Evolutionary conservation across 2,329 filamentous ascomycete species (phyloP), one percentile per base, ranked within the genome.

Genomic region (Aspergillus ustus): DNA sequence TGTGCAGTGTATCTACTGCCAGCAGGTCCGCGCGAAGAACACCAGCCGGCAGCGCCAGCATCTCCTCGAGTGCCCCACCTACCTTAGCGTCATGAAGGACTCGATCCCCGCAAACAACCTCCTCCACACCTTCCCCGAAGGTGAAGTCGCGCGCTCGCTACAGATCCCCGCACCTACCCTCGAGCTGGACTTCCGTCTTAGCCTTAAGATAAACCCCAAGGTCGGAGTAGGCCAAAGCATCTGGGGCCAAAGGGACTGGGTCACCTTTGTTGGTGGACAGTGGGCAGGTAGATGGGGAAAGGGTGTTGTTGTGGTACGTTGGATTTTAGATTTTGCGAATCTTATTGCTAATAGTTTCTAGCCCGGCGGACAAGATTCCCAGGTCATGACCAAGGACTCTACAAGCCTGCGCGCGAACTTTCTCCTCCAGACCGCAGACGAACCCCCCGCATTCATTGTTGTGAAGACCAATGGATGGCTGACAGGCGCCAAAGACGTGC

Each of bases 221-320:
- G 79, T 84, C 19, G 71, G 75, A 2, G 76, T 83, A 17, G 82
- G 82, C 3, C 72, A 72, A 20, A 77, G 77, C 40, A 73, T 82
- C 37, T 83, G 79, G 76, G 82, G 82, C n/a, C 76, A 81, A 57
- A 72, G 81, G 45, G 81, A 83, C 63, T 84, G 82, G 82, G 77
- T 84, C 49, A 81, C 79, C 40, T 83, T 82, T 64, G 72, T 82
- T 40, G 81, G 81, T 57, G 82, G 82, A 13, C 78, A 82, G 65
- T 84, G 82, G 82, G 80, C 80, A 51, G 82, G 82, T 52, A 72
- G 80, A 72, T 84, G 81, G 81, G 82, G 81, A 13, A 82, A 82
- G 67, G 82, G 82, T 28, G 79, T 82, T 56, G 77, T 83, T 60
- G 69, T 83, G 73, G 81, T 83, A 73, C 70, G 77, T 49, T 49